These are phyloP conservation scores for Biscogniauxia marginata DNA, from an alignment of 2,329 filamentous ascomycete species.

Conservation along the genomic window DNA sequence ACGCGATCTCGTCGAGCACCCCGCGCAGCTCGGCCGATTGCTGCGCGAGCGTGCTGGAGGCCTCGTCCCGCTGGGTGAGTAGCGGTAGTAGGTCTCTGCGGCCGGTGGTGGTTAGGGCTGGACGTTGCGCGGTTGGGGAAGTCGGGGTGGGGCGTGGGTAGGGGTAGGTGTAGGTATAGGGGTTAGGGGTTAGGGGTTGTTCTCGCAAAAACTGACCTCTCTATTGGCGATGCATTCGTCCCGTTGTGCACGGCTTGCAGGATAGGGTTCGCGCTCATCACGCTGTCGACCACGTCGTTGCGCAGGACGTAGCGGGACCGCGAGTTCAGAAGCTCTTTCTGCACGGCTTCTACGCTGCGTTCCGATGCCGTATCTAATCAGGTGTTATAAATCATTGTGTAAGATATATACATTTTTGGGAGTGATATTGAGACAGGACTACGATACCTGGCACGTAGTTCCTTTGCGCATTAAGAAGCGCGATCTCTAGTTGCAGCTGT, in stretches of 20 bases:
- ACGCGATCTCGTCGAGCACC: conserved; percentile 51
- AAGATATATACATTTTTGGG: background rate
- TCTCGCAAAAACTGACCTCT: conserved; percentile 55
- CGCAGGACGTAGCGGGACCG: conserved; percentile 68
- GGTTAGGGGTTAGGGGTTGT: background rate
- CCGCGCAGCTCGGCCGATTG: conserved; percentile 53
- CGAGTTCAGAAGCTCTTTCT: conserved; percentile 67
- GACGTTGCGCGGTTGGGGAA: background rate
- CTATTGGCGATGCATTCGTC: conserved; percentile 60
- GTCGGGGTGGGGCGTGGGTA: background rate
- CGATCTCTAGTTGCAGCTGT: conserved; percentile 70
- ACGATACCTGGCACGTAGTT: conserved; percentile 36
- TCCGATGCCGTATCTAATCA: conserved; percentile 41
- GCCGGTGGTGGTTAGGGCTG: no score
- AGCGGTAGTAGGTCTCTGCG: conserved; percentile 66
- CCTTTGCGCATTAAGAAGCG: conserved; percentile 58
- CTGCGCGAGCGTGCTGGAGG: conserved; percentile 63
- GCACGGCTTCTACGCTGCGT: conserved; percentile 48
- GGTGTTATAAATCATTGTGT: conserved; percentile 28
- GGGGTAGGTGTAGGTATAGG: background rate
- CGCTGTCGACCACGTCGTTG: conserved; percentile 65
- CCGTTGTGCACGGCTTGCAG: conserved; percentile 74
- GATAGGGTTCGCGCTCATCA: conserved; percentile 71
- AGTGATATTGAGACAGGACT: background rate
- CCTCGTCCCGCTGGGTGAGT: conserved; percentile 64